Percentiles rank a stretch among this genome's conserved stretches.
phyloP scores from a whole-genome alignment of 352 stramenopile genomes.

The Albugo laibachii region DNA sequence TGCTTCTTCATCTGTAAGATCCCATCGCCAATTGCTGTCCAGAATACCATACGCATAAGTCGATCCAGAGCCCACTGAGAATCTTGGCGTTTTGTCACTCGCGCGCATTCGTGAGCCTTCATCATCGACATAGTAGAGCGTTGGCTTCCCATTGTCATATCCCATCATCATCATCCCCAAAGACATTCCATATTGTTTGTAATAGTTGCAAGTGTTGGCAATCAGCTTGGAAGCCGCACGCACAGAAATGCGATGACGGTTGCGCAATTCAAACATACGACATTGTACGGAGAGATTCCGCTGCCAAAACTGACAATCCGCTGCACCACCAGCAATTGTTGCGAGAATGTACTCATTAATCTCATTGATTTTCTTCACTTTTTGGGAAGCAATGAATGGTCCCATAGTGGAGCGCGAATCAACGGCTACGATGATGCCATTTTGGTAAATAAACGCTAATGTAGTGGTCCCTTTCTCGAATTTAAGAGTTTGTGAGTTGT shows the following conservation, averaged over 20 bases:
- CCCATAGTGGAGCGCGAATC: slow-evolving; percentile 98
- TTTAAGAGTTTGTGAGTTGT: slow-evolving; percentile 89
- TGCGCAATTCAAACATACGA: slow-evolving; percentile 96
- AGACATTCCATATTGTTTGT: slow-evolving; percentile 85
- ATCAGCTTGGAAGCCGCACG: slow-evolving; percentile 96
- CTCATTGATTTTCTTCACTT: slow-evolving; percentile 99
- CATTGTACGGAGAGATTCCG: slow-evolving; percentile 93
- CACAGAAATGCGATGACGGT: slow-evolving; percentile 98
- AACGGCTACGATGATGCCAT: slow-evolving; percentile 95
- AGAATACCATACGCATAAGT: slow-evolving; percentile 99
- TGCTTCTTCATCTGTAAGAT: slow-evolving; percentile 96
- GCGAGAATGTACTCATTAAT: slow-evolving; percentile 99
- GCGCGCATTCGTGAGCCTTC: slow-evolving; percentile 96
- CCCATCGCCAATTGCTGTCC: slow-evolving; percentile 91
- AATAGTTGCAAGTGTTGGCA: slow-evolving; percentile 97
- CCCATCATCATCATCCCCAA: slow-evolving; percentile 99
- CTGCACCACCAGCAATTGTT: slow-evolving; percentile 96
- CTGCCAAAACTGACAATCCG: slow-evolving; percentile 99
- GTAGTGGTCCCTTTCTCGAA: slow-evolving; percentile 99
- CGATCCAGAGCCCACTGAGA: slow-evolving; percentile 96
- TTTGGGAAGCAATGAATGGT: slow-evolving; percentile 95
- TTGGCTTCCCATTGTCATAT: slow-evolving; percentile 94
- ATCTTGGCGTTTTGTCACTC: slow-evolving; percentile 87
- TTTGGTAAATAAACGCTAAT: slow-evolving; percentile 98
- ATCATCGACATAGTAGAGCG: slow-evolving; percentile 99